Percentiles rank a stretch among this genome's conserved stretches.
These are phyloP conservation scores for Scolecobasidium constrictum DNA, from an alignment of 2,329 filamentous ascomycete genomes.

Conservation along the genomic window DNA sequence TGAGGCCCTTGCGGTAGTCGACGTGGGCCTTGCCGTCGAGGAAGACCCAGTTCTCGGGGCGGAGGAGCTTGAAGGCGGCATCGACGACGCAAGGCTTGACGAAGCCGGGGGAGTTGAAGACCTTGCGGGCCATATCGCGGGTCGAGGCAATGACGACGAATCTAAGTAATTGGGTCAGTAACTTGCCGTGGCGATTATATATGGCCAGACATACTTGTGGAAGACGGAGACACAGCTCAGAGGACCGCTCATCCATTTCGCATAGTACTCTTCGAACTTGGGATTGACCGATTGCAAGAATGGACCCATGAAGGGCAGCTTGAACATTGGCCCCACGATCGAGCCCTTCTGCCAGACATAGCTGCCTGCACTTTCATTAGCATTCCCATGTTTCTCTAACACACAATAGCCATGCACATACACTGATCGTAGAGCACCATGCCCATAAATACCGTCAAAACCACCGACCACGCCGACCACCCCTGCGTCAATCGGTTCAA, in stretches of 20 bases:
- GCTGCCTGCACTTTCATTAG: constrained; percentile 23
- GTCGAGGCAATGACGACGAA: constrained; percentile 96
- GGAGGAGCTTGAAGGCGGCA: constrained; percentile 83
- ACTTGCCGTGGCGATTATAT: neutral
- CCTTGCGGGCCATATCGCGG: constrained; percentile 89
- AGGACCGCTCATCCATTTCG: constrained; percentile 83
- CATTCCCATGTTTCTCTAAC: neutral
- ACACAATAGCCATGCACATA: constrained; percentile 4
- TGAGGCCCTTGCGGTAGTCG: constrained; percentile 94
- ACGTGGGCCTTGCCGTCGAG: constrained; percentile 90
- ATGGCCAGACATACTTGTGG: constrained; percentile 63
- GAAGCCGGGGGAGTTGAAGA: constrained; percentile 86
- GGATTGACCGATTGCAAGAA: constrained; percentile 89
- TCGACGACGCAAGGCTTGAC: constrained; percentile 97
- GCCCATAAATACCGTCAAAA: constrained; percentile 8
- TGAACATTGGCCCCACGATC: constrained; percentile 35
- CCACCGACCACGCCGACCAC: constrained; percentile 1
- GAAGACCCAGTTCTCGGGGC: constrained; percentile 92
- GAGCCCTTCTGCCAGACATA: constrained; percentile 36
- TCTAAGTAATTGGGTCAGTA: constrained; percentile 33
- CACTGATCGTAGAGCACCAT: constrained; percentile 11
- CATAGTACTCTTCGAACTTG: constrained; percentile 81
- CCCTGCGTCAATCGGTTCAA: constrained; percentile 5
- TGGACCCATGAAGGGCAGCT: constrained; percentile 60
- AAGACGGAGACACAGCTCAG: constrained; percentile 97